Evolutionary conservation across 169 alveolate species (phyloP).

Genomic region (Cryptosporidium ryanae): DNA sequence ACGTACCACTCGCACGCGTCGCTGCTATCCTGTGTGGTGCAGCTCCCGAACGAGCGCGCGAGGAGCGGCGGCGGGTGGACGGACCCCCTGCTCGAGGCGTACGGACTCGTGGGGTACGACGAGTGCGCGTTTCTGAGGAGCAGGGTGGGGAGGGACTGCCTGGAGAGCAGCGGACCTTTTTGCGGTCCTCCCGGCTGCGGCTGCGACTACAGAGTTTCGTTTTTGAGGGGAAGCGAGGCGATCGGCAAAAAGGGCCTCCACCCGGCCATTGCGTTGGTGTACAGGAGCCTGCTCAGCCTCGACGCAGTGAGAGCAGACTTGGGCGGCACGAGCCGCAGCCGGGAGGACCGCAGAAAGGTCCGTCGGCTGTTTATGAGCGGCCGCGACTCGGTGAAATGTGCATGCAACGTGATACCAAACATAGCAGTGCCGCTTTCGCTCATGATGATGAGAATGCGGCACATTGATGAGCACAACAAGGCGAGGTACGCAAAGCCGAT

Average conservation of each 20-base stretch:
- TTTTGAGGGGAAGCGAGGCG: not conserved
- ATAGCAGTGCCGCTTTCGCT: conserved; percentile 56
- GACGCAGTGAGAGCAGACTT: too few relatives aligned
- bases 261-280: conserved; percentile 31
- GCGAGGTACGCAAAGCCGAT: conserved; percentile 21
- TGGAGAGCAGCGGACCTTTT: not conserved
- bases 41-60: too few relatives aligned
- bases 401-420: conserved; percentile 46
- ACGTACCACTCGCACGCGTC: conserved; percentile 55
- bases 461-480: not conserved
- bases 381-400: conserved; percentile 7
- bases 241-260: conserved; percentile 33
- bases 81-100: conserved; percentile 37
- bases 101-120: conserved; percentile 37
- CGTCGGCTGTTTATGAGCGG: too few relatives aligned
- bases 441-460: conserved; percentile 42
- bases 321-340: not conserved
- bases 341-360: not conserved
- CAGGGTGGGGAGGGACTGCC: not conserved
- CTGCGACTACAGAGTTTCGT: not conserved
- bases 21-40: conserved; percentile 24
- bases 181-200: not conserved
- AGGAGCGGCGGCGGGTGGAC: too few relatives aligned
- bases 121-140: conserved; percentile 15
- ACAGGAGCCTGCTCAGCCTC: not conserved